Evolutionary conservation across 2,329 filamentous ascomycete genomes (phyloP), one percentile per base, ranked within the genome.

Genomic region (Stagonosporopsis tanaceti): DNA sequence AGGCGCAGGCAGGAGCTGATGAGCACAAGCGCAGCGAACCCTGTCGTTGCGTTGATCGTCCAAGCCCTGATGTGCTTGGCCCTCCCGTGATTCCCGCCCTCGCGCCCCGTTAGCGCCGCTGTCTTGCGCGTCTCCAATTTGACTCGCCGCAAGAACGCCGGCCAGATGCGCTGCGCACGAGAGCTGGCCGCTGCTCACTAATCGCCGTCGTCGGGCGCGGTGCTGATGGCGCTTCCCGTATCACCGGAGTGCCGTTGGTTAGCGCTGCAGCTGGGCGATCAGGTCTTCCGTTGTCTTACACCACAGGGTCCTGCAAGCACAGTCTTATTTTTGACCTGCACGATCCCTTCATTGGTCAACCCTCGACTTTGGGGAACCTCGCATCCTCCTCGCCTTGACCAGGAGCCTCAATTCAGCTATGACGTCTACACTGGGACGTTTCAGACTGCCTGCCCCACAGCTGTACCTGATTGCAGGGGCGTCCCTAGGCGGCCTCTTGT

Each of bases 401-500:
- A 63, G 50, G 35, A 52, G 62, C 15, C 46, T 42, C 17, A 56
- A 48, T 39, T 46, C 59, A 25, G 52, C 48, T 20, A 59, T 60
- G 38, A 59, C 61, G 45, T 42, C 60, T 48, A 57, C 25, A 12
- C n/a, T 51, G 42, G 25, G 52, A 25, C 68, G 61, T 53, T 63
- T 64, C 56, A 66, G 58, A 55, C 46, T 61, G 20, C 58, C 63
- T 39, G 56, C 60, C 59, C 60, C 60, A 44, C 57, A 62, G 46
- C 57, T 64, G 34, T 70, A 56, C 48, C 60, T 60, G 45, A 62
- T 64, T 42, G 70, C 68, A 35, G 67, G 64, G 37, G 69, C 68
- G 48, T 66, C 69, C 47, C 63, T 76, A 46, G 63, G 64, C 17
- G 63, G 66, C 24, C 62, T 71, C 25, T 46, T 69, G n/a, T 35